These are phyloP conservation scores for Gentiana straminea DNA, from an alignment of 257 asterid species.

Conservation along the genomic window DNA sequence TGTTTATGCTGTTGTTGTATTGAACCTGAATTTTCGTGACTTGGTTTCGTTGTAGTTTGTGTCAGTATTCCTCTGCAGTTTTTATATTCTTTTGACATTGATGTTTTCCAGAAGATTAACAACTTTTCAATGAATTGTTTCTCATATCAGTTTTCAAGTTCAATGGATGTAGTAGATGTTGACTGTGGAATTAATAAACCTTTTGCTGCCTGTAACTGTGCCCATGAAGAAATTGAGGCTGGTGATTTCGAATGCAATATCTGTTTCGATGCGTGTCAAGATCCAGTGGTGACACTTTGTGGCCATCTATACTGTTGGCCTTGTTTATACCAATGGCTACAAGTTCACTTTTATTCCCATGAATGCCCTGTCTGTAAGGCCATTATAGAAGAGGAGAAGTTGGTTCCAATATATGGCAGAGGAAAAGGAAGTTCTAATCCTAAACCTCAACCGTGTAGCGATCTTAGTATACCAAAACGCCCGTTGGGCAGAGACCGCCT, in stretches of 20 bases:
- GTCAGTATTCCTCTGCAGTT: no score
- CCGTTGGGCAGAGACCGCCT: constrained; percentile 67
- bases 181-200: constrained; percentile 33
- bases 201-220: constrained; percentile 15
- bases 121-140: no score
- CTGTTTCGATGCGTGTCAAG: constrained; percentile 81
- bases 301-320: constrained; percentile 99
- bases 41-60: no score
- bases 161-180: constrained; percentile 28
- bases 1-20: no score
- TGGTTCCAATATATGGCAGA: constrained; percentile 82
- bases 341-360: constrained; percentile 59
- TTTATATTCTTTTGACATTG: no score
- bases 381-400: constrained; percentile 53
- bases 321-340: constrained; percentile 88
- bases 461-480: constrained; percentile 47
- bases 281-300: constrained; percentile 81
- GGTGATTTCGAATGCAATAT: constrained; percentile 83
- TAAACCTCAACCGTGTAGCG: constrained; percentile 30
- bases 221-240: constrained; percentile 30
- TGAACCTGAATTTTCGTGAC: no score
- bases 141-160: constrained; percentile 1
- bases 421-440: constrained; percentile 57
- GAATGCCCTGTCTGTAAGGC: constrained; percentile 95
- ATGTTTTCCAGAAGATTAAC: no score